phyloP scores from a whole-genome alignment of 2,329 filamentous ascomycete genomes.

The Colletotrichum godetiae region DNA sequence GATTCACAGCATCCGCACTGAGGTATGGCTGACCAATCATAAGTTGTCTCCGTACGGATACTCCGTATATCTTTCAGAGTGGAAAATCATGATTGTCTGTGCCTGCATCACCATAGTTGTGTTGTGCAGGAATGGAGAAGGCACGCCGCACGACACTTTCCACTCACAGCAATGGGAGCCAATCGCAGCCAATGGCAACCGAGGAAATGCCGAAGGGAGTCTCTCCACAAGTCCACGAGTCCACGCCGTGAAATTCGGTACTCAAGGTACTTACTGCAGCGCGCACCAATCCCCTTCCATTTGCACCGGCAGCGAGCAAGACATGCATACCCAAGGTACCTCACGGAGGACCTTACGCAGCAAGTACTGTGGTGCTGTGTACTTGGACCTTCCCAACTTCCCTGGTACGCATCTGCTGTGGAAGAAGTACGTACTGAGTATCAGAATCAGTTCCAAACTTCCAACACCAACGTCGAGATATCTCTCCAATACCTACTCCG shows the following conservation, averaged over 20 bases:
- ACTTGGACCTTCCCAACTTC: not conserved
- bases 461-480: no score
- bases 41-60: no score
- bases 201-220: not conserved
- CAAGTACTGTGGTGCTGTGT: not conserved
- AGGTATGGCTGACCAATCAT: conserved; percentile 1
- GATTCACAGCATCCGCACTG: conserved; percentile 1
- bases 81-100: not conserved
- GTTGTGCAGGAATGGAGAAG: conserved; percentile 31
- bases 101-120: conserved; percentile 24
- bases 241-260: not conserved
- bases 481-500: no score
- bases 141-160: not conserved
- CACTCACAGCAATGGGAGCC: not conserved
- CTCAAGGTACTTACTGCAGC: not conserved
- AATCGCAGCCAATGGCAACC: conserved; percentile 20
- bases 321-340: not conserved
- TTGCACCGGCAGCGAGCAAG: not conserved
- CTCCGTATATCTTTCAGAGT: not conserved
- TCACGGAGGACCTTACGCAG: not conserved
- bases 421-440: no score
- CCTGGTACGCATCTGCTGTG: no score
- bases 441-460: no score
- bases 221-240: conserved; percentile 3
- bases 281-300: conserved; percentile 20